A percentile compares a stretch with the other conserved stretches of the same genome.
These are phyloP conservation scores for Kluyveromyces sp. DNA, from an alignment of 1,139 yeast species.

Conservation along the genomic window DNA sequence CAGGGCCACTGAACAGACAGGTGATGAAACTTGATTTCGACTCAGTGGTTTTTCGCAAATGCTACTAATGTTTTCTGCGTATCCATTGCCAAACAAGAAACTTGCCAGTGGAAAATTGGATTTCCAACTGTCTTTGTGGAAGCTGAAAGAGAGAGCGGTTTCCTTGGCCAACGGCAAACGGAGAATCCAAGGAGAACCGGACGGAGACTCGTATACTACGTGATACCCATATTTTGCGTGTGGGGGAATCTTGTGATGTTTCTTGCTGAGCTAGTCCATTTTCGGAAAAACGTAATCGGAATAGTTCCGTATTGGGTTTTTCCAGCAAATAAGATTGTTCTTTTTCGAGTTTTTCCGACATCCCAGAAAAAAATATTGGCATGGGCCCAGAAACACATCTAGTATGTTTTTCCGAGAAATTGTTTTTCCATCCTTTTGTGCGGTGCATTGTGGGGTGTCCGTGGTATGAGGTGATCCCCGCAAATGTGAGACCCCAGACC, in stretches of 20 bases:
- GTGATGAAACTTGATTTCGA: too few relatives aligned
- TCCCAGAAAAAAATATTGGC: too few relatives aligned
- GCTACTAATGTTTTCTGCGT: too few relatives aligned
- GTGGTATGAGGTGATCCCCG: background rate
- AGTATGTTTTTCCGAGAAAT: too few relatives aligned
- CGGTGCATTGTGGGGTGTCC: background rate
- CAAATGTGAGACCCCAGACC: too few relatives aligned
- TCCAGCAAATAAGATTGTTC: too few relatives aligned
- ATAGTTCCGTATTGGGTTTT: background rate
- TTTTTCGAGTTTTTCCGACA: background rate
- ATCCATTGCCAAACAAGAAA: background rate
- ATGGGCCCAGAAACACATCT: too few relatives aligned
- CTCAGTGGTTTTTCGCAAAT: too few relatives aligned
- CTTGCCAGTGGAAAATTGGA: background rate
- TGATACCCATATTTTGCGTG: background rate
- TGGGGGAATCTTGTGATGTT: too few relatives aligned
- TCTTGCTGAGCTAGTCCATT: too few relatives aligned
- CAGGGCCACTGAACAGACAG: too few relatives aligned
- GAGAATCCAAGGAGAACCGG: background rate
- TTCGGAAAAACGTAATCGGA: background rate
- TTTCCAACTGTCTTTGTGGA: slow-evolving; percentile 4
- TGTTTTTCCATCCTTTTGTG: too few relatives aligned
- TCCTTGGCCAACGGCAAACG: background rate
- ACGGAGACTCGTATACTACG: background rate
- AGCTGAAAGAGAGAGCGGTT: slow-evolving; percentile 3